Evolutionary conservation across 257 asterid genomes (phyloP), one percentile per base, ranked within the genome.

Genomic region (Nicotiana obtusifolia): DNA sequence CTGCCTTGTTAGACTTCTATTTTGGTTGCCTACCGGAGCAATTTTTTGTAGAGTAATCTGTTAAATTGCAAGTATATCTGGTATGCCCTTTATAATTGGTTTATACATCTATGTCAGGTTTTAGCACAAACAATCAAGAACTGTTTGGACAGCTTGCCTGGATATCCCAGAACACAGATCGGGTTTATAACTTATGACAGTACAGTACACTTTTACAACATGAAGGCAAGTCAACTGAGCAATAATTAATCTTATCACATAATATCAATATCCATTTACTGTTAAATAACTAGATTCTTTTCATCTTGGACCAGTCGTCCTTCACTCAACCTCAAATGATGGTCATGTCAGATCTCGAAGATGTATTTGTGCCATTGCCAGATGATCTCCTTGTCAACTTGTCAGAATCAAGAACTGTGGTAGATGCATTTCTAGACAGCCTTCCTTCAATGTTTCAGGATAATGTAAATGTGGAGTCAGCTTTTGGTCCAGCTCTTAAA

Each of bases 401-500:
- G 87, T 96, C 97, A 54, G 99, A 96, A 86, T 94, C 98, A 83
- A 96, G 97, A 86, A 86, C 82, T 26, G 98, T 94, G 81, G 97
- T 96, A 83, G 97, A 96, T 86, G 92, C 98, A 81, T 93, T 94
- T 89, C 99, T 96, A 56, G 97, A 94, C 84, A 93, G 97, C 84
- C 89, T 96, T 86, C 97, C 99, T 59, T 77, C 94, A 85, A 94
- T 94, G 98, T 96, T 96, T 89, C 92, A 89, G 87, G 96, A 89
- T n/a, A 96, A 90, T 84, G 71, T 89, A 89, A 94, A 93, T 88
- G 93, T 96, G 60, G 99, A 96, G 90, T 94, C 99, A 76, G 99
- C 99, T 85, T 96, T 96, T 89, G 99, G 99, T 83, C 98, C 99
- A 47, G 98, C 99, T 86, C 95, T 94, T 83, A 94, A 89, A 91